These are phyloP conservation scores for Pythium rishiriense DNA, from an alignment of 352 stramenopile species.

Conservation along the genomic window DNA sequence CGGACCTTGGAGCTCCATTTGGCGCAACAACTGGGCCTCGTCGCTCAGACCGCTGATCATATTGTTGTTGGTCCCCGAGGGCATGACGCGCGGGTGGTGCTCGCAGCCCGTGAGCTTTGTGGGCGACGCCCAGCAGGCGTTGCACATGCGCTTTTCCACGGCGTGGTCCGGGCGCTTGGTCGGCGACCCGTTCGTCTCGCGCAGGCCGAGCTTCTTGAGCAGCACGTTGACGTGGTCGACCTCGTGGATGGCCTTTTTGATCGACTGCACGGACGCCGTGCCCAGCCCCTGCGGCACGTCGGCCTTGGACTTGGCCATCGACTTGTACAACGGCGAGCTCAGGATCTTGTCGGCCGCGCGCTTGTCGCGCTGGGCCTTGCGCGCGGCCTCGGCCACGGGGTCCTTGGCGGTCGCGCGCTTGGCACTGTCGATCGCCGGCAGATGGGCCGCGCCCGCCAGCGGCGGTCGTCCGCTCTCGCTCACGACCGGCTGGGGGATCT, in stretches of 20 bases:
- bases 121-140: conserved; percentile 70
- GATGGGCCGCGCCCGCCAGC: conserved; percentile 1
- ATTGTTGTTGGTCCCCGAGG: conserved; percentile 31
- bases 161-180: conserved; percentile 57
- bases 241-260: conserved; percentile 66
- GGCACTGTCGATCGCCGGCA: conserved; percentile 36
- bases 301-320: conserved; percentile 52
- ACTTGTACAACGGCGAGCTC: conserved; percentile 74
- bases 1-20: conserved; percentile 67
- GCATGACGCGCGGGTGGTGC: conserved; percentile 48
- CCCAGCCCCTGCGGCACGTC: conserved; percentile 31
- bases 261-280: conserved; percentile 25
- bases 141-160: conserved; percentile 80
- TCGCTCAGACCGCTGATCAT: conserved; percentile 53
- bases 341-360: conserved; percentile 57
- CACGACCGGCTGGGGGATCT: not conserved
- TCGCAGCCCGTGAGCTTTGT: conserved; percentile 66
- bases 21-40: conserved; percentile 43
- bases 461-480: conserved; percentile 4
- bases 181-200: conserved; percentile 34
- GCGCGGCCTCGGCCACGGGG: conserved; percentile 15
- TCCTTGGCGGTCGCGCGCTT: conserved; percentile 16
- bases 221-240: conserved; percentile 72
- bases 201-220: conserved; percentile 69
- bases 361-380: conserved; percentile 32